Evolutionary conservation across 1,284 basidiomycete species (phyloP).

Genomic region (Papiliotrema flavescens): DNA sequence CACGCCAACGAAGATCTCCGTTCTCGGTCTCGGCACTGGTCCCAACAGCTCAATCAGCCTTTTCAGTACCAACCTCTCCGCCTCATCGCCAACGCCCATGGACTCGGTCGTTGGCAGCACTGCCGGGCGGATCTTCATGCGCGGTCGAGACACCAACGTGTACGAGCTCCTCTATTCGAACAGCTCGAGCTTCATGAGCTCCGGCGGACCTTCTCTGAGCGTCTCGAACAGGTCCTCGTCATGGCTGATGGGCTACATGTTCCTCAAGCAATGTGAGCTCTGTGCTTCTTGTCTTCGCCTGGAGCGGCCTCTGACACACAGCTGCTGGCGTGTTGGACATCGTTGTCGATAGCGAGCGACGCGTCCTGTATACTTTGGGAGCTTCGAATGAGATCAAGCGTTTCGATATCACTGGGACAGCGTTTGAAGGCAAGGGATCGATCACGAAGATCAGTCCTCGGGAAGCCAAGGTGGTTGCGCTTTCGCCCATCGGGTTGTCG

Average conservation of each 20-base stretch:
- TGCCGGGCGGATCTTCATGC: conserved; percentile 87
- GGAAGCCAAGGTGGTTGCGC: too few species aligned
- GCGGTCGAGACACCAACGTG: conserved; percentile 78
- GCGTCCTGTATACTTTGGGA: conserved; percentile 36
- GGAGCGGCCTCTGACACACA: too few species aligned
- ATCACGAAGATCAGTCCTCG: too few species aligned
- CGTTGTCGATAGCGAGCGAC: conserved; percentile 35
- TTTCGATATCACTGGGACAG: conserved; percentile 26
- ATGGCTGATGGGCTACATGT: too few species aligned
- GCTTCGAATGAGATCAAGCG: conserved; percentile 33
- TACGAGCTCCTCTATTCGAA: conserved; percentile 94
- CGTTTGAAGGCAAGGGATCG: neutral
- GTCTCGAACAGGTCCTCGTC: conserved; percentile 28
- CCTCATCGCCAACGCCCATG: conserved; percentile 71
- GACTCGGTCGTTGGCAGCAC: conserved; percentile 71
- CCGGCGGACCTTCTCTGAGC: conserved; percentile 55
- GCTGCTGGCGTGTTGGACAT: conserved; percentile 7
- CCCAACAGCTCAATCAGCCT: conserved; percentile 71
- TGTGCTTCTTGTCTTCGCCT: too few species aligned
- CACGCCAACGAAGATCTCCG: conserved; percentile 73
- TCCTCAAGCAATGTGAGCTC: too few species aligned
- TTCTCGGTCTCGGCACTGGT: conserved; percentile 67
- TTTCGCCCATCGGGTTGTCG: too few species aligned
- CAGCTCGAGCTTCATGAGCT: conserved; percentile 80
- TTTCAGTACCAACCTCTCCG: conserved; percentile 82